Conservation (phyloP, 805 yeast genomes). For the Jamesozyma gamospora region DNA sequence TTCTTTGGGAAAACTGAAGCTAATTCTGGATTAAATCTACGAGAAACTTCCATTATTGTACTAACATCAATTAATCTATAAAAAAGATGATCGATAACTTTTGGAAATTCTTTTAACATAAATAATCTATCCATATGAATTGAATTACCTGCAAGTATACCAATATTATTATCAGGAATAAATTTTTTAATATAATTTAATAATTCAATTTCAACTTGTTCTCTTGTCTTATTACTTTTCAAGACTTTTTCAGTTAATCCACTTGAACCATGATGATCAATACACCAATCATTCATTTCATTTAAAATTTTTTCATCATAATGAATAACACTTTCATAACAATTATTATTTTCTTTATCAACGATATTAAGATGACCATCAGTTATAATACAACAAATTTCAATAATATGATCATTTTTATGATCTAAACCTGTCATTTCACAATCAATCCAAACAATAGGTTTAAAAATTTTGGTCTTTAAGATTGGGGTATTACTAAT, state of each 20-base stretch:
- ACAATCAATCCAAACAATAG: slow-evolving; percentile 91
- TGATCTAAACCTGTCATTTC: slow-evolving; percentile 95
- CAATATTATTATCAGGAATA: slow-evolving; percentile 44
- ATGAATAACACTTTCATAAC: slow-evolving; percentile 77
- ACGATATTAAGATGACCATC: slow-evolving; percentile 67
- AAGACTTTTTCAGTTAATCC: slow-evolving; percentile 73
- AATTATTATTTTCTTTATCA: slow-evolving; percentile 41
- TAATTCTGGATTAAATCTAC: slow-evolving; percentile 62
- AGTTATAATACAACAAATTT: slow-evolving; percentile 83
- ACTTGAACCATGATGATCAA: slow-evolving; percentile 60
- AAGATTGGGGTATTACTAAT: not conserved
- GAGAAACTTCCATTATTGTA: slow-evolving; percentile 69
- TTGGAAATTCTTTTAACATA: slow-evolving; percentile 75
- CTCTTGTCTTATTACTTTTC: slow-evolving; percentile 41
- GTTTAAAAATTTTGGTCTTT: slow-evolving; percentile 14
- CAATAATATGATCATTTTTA: slow-evolving; percentile 75
- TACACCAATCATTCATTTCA: slow-evolving; percentile 83
- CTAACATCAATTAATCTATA: slow-evolving; percentile 88
- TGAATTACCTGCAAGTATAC: slow-evolving; percentile 82
- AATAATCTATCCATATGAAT: slow-evolving; percentile 87
- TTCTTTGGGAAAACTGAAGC: slow-evolving; percentile 53
- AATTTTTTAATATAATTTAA: slow-evolving; percentile 47
- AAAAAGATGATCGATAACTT: slow-evolving; percentile 47
- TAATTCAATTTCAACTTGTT: slow-evolving; percentile 57
- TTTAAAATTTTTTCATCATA: slow-evolving; percentile 52